Evolutionary conservation across 495 filamentous ascomycete genomes (phyloP).

Genomic region (Cairneyella variabilis): DNA sequence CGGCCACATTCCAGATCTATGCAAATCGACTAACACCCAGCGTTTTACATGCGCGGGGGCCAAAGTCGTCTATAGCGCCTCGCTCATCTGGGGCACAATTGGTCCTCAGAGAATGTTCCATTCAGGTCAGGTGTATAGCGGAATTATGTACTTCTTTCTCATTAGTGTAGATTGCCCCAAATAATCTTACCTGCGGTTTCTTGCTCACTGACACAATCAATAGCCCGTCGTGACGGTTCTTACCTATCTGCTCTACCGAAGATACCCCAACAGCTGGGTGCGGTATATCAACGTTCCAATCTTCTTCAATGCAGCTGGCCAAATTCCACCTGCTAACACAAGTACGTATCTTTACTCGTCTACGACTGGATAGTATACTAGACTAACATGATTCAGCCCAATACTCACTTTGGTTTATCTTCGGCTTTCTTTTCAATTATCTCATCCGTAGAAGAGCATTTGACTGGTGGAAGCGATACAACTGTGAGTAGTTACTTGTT

Average conservation of each 20-base stretch:
- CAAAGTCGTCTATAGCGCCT: slow-evolving; percentile 62
- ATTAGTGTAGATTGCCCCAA: too few species aligned
- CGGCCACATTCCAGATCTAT: slow-evolving; percentile 54
- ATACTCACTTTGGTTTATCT: too few species aligned
- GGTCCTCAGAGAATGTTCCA: slow-evolving; percentile 63
- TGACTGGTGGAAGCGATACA: too few species aligned
- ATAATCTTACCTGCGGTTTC: too few species aligned
- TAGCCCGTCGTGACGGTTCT: slow-evolving; percentile 48
- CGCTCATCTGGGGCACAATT: slow-evolving; percentile 66
- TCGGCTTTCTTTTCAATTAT: too few species aligned
- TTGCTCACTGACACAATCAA: too few species aligned
- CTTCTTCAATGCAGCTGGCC: slow-evolving; percentile 62
- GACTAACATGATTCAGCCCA: too few species aligned
- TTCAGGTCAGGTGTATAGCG: slow-evolving; percentile 59
- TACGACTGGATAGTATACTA: too few species aligned
- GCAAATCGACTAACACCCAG: slow-evolving; percentile 52
- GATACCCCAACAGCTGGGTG: slow-evolving; percentile 45
- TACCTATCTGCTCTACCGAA: slow-evolving; percentile 50
- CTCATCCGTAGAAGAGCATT: too few species aligned
- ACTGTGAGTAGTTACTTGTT: too few species aligned
- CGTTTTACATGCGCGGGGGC: slow-evolving; percentile 66
- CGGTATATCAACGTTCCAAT: slow-evolving; percentile 49
- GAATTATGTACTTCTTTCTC: slow-evolving; percentile 59
- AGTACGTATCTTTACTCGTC: too few species aligned
- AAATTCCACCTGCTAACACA: slow-evolving; percentile 65